Base-by-base conservation (phyloP, 306 rosid genomes). In the Myrica gale region DNA sequence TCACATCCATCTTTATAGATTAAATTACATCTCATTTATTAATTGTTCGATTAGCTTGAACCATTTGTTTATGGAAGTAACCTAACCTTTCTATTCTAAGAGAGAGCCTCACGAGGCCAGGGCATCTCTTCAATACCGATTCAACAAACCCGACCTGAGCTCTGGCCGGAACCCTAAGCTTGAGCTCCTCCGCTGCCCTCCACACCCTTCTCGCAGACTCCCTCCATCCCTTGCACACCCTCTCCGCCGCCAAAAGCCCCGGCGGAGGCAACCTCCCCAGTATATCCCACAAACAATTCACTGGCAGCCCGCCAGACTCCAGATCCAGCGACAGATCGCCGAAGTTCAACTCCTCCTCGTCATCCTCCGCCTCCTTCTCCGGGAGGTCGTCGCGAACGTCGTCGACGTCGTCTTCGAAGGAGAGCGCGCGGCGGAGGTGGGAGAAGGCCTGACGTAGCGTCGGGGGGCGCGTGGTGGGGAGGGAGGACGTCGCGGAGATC, bases 81-180 rank as follows among this genome's bases (percentile, higher is more conserved):
- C 82, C 74, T 76, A 78, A 89, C 99, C 97, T 92, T 85, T 89
- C 98, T 93, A 96, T 85, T 52, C 89, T 89, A 78, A 96, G 91
- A 11, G 97, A 85, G 54, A 96, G 96, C 76, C 91, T 96, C 75
- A 85, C 85, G 51, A 96, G 92, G 66, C 87, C 83, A 0, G 91
- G 88, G 66, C 98, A 96, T 73, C 92, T 96, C 75, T 89, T 97
- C 83, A 96, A 63, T 83, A 96, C 82, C 68, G 97, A 90, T 61
- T 90, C 93, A 20, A 90, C 93, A 66, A 89, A 86, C 17, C 96
- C 96, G 4, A 96, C 84, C 65, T 81, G 96, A 84, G 93, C 93
- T 23, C 76, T 82, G 15, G 74, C 58, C 11, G 98, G 99, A 81
- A 96, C 91, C 90, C 86, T 83, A 66, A 96, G 88, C 57, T 80